Conservation (phyloP, 257 asterid species). For the Euphrasia confusa region DNA sequence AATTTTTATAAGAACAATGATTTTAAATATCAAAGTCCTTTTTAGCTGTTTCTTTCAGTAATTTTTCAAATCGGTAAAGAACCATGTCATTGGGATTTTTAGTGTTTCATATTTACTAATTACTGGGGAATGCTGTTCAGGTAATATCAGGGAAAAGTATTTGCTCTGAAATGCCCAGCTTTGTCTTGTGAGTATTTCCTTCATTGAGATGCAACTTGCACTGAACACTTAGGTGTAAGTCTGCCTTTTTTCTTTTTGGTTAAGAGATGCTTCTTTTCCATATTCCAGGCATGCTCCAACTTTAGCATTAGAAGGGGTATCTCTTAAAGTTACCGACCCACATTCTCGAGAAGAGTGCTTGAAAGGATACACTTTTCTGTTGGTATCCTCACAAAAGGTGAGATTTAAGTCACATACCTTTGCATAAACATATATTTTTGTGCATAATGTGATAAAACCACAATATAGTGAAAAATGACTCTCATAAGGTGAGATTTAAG, state of each 20-base stretch:
- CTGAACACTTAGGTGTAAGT: slow-evolving; percentile 14
- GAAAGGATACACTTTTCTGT: slow-evolving; percentile 61
- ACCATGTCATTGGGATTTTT: slow-evolving; percentile 15
- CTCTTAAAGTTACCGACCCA: slow-evolving; percentile 64
- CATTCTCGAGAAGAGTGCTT: slow-evolving; percentile 72
- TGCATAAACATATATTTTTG: not conserved
- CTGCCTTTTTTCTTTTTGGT: slow-evolving; percentile 18
- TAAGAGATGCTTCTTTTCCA: slow-evolving; percentile 20
- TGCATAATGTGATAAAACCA: slow-evolving; percentile 13
- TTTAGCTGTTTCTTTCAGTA: not conserved
- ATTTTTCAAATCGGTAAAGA: slow-evolving; percentile 1
- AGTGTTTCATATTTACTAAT: slow-evolving; percentile 25
- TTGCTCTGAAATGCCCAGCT: slow-evolving; percentile 75
- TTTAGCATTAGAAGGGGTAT: slow-evolving; percentile 50
- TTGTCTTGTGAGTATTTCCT: slow-evolving; percentile 33
- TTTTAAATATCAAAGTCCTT: not conserved
- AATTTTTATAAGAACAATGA: not conserved
- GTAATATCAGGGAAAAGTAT: slow-evolving; percentile 61
- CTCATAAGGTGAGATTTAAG: not conserved
- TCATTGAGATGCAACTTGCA: slow-evolving; percentile 18
- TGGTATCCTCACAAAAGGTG: slow-evolving; percentile 65
- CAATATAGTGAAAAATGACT: slow-evolving; percentile 18
- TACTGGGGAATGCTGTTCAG: slow-evolving; percentile 39
- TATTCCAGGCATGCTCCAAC: slow-evolving; percentile 66
- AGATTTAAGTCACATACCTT: not conserved